Percentiles rank a stretch among this genome's conserved stretches.
These are phyloP conservation scores for Nannochloropsis salina DNA, from an alignment of 108 stramenopile genomes.

Conservation along the genomic window DNA sequence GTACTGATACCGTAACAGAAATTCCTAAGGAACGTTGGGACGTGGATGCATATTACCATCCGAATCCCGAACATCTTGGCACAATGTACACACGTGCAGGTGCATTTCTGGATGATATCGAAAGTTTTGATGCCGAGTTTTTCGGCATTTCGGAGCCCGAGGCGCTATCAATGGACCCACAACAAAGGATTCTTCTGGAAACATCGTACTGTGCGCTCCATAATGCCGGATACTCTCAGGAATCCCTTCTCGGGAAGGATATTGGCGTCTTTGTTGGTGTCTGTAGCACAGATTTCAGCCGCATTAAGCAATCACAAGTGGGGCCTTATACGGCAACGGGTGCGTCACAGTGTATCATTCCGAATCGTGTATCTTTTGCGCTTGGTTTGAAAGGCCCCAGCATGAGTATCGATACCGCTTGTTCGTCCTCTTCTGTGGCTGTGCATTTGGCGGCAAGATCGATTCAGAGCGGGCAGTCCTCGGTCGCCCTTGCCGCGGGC, in stretches of 20 bases:
- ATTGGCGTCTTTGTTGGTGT: conserved; percentile 45
- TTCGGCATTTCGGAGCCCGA: conserved; percentile 51
- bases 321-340: conserved; percentile 30
- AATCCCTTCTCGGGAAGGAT: conserved; percentile 27
- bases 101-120: conserved; percentile 40
- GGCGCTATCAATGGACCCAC: conserved; percentile 52
- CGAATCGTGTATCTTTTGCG: conserved; percentile 51
- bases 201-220: conserved; percentile 52
- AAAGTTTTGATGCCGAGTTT: conserved; percentile 48
- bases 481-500: conserved; percentile 43
- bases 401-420: conserved; percentile 53
- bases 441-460: conserved; percentile 37
- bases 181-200: conserved; percentile 56
- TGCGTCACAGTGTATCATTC: conserved; percentile 35
- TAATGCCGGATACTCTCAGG: conserved; percentile 38
- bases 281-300: conserved; percentile 37
- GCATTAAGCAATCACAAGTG: background rate
- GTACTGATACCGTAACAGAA: conserved; percentile 44
- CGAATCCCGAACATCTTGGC: background rate
- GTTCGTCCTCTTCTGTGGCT: conserved; percentile 56
- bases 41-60: conserved; percentile 19
- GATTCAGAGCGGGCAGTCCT: conserved; percentile 32
- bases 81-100: conserved; percentile 18
- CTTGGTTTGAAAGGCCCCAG: conserved; percentile 54
- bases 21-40: conserved; percentile 44